Conservation (phyloP, 805 yeast species). For the Metschnikowia sp. region DNA sequence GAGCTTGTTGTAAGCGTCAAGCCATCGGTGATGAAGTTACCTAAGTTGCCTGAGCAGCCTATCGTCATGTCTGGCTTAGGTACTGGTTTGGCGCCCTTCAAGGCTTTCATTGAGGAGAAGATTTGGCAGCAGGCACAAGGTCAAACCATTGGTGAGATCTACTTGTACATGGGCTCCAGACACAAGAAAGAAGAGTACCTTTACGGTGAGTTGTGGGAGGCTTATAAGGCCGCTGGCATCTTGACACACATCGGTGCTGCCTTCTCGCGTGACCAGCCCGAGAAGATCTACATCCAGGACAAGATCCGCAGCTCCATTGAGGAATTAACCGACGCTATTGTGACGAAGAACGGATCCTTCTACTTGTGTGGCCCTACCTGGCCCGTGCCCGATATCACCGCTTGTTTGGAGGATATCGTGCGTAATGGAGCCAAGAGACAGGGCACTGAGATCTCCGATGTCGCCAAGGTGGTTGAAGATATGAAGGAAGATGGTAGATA, state of each 20-base stretch:
- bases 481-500: constrained; percentile 91
- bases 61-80: constrained; percentile 96
- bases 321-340: constrained; percentile 76
- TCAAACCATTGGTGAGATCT: constrained; percentile 81
- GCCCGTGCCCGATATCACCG: constrained; percentile 97
- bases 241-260: constrained; percentile 97
- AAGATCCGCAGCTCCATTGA: constrained; percentile 74
- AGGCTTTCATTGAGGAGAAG: constrained; percentile 94
- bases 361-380: constrained; percentile 98
- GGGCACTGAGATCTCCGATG: constrained; percentile 63
- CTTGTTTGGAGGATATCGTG: constrained; percentile 81
- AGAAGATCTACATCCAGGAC: constrained; percentile 94
- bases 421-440: constrained; percentile 62
- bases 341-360: constrained; percentile 77
- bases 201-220: constrained; percentile 97
- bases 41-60: constrained; percentile 82
- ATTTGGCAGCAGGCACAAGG: constrained; percentile 92
- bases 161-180: constrained; percentile 87
- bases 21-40: constrained; percentile 96
- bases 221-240: constrained; percentile 86
- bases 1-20: constrained; percentile 92
- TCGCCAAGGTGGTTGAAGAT: constrained; percentile 80
- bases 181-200: constrained; percentile 93
- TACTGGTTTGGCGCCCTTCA: constrained; percentile 97
- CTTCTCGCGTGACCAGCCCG: constrained; percentile 94